Conservation (phyloP, 2,329 filamentous ascomycete genomes). For the Bipolaris cookei region DNA sequence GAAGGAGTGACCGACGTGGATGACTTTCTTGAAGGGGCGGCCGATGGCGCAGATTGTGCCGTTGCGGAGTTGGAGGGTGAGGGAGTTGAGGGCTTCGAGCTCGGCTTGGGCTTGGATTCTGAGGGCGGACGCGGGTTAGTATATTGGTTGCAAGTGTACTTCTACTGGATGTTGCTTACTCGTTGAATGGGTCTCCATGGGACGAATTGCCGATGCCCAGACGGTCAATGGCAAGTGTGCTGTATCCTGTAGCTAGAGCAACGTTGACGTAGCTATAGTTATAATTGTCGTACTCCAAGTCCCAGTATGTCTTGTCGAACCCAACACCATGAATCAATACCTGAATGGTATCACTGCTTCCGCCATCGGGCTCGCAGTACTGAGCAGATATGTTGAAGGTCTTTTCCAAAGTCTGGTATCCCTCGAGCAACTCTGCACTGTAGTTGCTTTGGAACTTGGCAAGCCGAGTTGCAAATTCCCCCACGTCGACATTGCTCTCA, state of each 20-base stretch:
- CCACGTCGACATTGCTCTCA: constrained; percentile 61
- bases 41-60: constrained; percentile 55
- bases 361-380: constrained; percentile 64
- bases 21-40: constrained; percentile 52
- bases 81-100: constrained; percentile 61
- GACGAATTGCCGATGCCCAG: constrained; percentile 66
- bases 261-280: constrained; percentile 68
- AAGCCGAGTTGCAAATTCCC: constrained; percentile 56
- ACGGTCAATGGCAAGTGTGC: constrained; percentile 67
- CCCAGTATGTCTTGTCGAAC: constrained; percentile 66
- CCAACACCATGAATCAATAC: constrained; percentile 62
- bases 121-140: neutral
- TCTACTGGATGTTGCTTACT: constrained; percentile 32
- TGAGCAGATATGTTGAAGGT: constrained; percentile 65
- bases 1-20: constrained; percentile 70
- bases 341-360: constrained; percentile 49
- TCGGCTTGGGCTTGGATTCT: constrained; percentile 64
- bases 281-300: constrained; percentile 62
- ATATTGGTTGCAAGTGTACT: no score
- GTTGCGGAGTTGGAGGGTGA: constrained; percentile 59
- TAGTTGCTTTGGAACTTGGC: constrained; percentile 51
- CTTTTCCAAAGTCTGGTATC: constrained; percentile 59
- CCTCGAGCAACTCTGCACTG: constrained; percentile 53
- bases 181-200: constrained; percentile 64
- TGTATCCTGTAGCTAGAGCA: constrained; percentile 63